Conservation (phyloP, 257 asterid genomes). For the Primulina huaijiensis region DNA sequence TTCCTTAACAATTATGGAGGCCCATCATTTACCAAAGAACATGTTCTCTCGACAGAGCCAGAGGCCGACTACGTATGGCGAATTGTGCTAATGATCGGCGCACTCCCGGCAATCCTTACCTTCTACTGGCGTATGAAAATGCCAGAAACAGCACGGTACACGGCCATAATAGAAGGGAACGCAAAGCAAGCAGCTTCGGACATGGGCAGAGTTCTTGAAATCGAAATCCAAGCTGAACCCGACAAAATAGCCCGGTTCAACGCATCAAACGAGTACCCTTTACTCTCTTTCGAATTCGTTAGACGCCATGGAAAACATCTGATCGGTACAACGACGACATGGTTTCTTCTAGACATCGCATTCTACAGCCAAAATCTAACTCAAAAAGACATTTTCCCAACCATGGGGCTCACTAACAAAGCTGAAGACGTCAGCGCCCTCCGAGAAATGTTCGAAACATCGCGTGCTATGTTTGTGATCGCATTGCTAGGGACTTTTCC, state of each 20-base stretch:
- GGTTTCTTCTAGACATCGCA: conserved; percentile 35
- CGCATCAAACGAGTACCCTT: conserved; percentile 28
- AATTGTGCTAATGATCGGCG: conserved; percentile 37
- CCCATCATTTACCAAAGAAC: neutral
- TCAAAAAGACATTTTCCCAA: conserved; percentile 35
- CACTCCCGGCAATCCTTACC: conserved; percentile 35
- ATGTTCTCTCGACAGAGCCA: conserved; percentile 20
- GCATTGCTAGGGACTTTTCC: conserved; percentile 39
- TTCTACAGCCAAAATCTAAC: conserved; percentile 37
- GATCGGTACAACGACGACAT: conserved; percentile 29
- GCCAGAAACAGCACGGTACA: conserved; percentile 45
- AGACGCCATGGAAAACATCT: conserved; percentile 32
- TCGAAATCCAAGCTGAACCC: conserved; percentile 34
- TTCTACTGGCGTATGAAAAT: conserved; percentile 45
- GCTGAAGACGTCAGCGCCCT: conserved; percentile 26
- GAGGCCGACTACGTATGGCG: conserved; percentile 39
- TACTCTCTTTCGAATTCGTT: conserved; percentile 30
- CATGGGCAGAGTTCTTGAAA: conserved; percentile 38
- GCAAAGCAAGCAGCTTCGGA: conserved; percentile 40
- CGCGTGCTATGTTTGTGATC: conserved; percentile 42
- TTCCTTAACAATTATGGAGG: conserved; percentile 18
- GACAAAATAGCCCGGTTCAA: conserved; percentile 30
- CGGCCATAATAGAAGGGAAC: conserved; percentile 40
- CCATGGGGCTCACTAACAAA: conserved; percentile 31
- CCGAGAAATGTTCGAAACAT: conserved; percentile 38